These are phyloP conservation scores for Umbilicaria muhlenbergii DNA, from an alignment of 495 filamentous ascomycete genomes.

Conservation along the genomic window DNA sequence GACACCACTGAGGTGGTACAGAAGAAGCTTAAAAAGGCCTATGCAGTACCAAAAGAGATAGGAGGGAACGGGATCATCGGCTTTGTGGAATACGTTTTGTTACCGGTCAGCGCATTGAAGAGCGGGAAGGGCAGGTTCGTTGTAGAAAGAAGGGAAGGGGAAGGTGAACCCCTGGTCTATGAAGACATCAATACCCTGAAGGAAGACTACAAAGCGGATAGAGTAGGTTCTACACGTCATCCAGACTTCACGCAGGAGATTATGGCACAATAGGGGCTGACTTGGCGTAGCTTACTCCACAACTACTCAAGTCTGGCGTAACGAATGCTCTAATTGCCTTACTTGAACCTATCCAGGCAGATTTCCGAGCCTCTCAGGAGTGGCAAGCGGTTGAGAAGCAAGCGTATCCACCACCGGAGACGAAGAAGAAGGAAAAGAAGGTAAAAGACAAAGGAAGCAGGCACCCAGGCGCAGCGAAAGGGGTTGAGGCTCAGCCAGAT, in stretches of 20 bases:
- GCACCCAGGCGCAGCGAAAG: slow-evolving; percentile 30
- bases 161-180: slow-evolving; percentile 63
- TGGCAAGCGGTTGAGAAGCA: slow-evolving; percentile 70
- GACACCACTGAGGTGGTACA: slow-evolving; percentile 54
- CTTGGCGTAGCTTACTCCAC: slow-evolving; percentile 52
- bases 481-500: slow-evolving; percentile 7
- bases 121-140: slow-evolving; percentile 37
- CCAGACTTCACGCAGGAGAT: neutral
- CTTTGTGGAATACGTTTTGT: slow-evolving; percentile 70
- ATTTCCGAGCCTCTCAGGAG: slow-evolving; percentile 51
- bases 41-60: slow-evolving; percentile 53
- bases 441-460: slow-evolving; percentile 65
- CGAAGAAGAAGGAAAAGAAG: slow-evolving; percentile 59
- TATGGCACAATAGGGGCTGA: neutral
- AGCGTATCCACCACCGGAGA: slow-evolving; percentile 61
- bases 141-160: slow-evolving; percentile 36
- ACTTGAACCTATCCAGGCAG: slow-evolving; percentile 57
- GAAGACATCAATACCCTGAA: slow-evolving; percentile 51
- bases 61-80: slow-evolving; percentile 76
- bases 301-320: slow-evolving; percentile 68
- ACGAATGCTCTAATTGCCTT: slow-evolving; percentile 51
- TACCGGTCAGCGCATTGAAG: slow-evolving; percentile 44
- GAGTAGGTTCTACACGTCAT: slow-evolving; percentile 35
- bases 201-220: slow-evolving; percentile 64
- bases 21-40: slow-evolving; percentile 74